phyloP scores from a whole-genome alignment of 1,284 basidiomycete genomes.

The Dichomitus squalens region DNA sequence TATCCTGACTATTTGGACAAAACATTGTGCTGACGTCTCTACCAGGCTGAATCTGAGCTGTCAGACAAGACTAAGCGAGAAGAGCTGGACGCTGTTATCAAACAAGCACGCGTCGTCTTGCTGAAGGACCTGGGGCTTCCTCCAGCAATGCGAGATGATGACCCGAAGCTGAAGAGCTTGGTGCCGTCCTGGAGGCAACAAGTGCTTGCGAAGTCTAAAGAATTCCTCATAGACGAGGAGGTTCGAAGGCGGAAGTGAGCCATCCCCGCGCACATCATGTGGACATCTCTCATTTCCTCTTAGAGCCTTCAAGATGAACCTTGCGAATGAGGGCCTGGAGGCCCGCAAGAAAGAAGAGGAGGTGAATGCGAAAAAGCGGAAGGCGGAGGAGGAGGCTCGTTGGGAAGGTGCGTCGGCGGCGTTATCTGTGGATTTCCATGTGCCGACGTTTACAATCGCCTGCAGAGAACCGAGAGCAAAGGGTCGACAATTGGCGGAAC shows the following conservation, averaged over 20 bases:
- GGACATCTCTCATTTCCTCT: not conserved
- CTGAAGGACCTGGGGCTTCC: constrained; percentile 66
- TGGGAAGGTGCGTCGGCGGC: constrained; percentile 71
- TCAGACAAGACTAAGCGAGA: constrained; percentile 74
- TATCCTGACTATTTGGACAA: not conserved
- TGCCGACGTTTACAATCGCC: constrained; percentile 1
- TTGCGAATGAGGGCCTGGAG: constrained; percentile 84
- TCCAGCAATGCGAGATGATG: constrained; percentile 53
- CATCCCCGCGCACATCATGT: too few species aligned
- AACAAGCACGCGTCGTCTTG: constrained; percentile 63
- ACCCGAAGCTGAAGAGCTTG: constrained; percentile 56
- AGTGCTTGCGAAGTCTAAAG: constrained; percentile 70
- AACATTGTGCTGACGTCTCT: not conserved
- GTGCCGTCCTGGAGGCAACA: constrained; percentile 64
- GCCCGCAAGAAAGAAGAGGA: constrained; percentile 85
- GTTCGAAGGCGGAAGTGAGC: constrained; percentile 75
- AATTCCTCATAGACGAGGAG: constrained; percentile 82
- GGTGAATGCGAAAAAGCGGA: constrained; percentile 70
- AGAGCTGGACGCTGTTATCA: constrained; percentile 77
- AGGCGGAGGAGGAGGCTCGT: constrained; percentile 77
- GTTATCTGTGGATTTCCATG: not conserved
- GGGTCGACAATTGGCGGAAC: constrained; percentile 80
- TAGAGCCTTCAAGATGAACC: constrained; percentile 83
- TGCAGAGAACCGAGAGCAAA: constrained; percentile 71
- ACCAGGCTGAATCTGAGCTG: constrained; percentile 78